Conservation (phyloP, 1,139 yeast species). For the Spencermartinsiella ligniputridi region DNA sequence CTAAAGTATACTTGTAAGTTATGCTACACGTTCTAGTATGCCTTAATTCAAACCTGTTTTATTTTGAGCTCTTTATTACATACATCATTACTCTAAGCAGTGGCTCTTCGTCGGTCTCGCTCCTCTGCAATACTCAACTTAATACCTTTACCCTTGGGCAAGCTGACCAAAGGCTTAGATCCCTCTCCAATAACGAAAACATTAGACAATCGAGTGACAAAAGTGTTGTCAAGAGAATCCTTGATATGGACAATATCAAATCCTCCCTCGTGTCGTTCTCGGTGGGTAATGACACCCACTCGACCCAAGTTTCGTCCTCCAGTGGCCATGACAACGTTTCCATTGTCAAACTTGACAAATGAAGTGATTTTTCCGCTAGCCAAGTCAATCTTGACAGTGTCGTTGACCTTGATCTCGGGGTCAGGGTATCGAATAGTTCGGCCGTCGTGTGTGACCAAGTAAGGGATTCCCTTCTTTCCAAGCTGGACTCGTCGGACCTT, state of each 20-base stretch:
- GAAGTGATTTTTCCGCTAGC: conserved; percentile 93
- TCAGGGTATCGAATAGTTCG: conserved; percentile 99
- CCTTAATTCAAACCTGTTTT: neutral
- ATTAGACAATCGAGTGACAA: conserved; percentile 96
- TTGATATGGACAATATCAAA: conserved; percentile 98
- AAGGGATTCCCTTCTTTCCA: conserved; percentile 98
- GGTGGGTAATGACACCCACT: conserved; percentile 96
- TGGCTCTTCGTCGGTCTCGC: conserved; percentile 81
- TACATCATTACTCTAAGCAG: conserved; percentile 25
- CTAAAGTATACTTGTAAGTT: neutral
- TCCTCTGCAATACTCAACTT: conserved; percentile 97
- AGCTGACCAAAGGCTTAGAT: conserved; percentile 92
- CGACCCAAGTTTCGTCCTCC: conserved; percentile 99
- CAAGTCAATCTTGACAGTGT: conserved; percentile 93
- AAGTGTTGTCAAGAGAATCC: conserved; percentile 95
- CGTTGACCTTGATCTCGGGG: conserved; percentile 93
- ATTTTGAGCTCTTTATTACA: conserved; percentile 17
- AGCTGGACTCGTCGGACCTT: conserved; percentile 96
- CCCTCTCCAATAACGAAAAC: conserved; percentile 98
- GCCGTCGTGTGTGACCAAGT: conserved; percentile 98
- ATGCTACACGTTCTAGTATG: neutral
- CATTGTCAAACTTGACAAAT: conserved; percentile 91
- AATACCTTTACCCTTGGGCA: conserved; percentile 99
- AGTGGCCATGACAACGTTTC: conserved; percentile 94
- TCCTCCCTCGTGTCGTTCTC: conserved; percentile 99